These are phyloP conservation scores for Fomitopsis palustris DNA, from an alignment of 1,284 basidiomycete species.

Conservation along the genomic window DNA sequence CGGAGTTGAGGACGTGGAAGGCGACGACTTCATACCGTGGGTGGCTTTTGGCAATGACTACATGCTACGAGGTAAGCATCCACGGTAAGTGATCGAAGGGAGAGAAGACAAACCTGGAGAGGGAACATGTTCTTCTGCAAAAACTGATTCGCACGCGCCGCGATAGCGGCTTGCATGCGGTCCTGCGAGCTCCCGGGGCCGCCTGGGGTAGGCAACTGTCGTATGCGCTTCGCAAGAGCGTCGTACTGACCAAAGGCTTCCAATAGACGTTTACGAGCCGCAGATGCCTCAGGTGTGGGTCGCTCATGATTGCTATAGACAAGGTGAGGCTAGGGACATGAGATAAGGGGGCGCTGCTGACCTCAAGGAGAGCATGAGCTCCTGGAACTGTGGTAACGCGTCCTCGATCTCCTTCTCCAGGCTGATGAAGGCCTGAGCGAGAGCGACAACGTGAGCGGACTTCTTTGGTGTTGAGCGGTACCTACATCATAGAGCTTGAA, in stretches of 20 bases:
- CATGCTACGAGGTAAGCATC: conserved; percentile 6
- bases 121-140: conserved; percentile 88
- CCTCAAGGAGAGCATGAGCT: conserved; percentile 55
- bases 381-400: conserved; percentile 68
- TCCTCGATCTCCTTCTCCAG: conserved; percentile 80
- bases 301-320: conserved; percentile 50
- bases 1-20: conserved; percentile 17
- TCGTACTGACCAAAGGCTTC: conserved; percentile 89
- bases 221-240: conserved; percentile 81
- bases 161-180: conserved; percentile 79
- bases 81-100: not conserved
- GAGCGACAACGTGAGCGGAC: not conserved
- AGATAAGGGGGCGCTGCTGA: conserved; percentile 19
- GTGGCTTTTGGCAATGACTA: conserved; percentile 63
- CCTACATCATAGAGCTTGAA: conserved; percentile 68
- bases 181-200: conserved; percentile 74
- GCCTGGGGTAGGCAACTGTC: conserved; percentile 58
- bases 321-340: conserved; percentile 1
- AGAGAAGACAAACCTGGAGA: conserved; percentile 52
- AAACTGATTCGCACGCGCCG: conserved; percentile 76
- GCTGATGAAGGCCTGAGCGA: conserved; percentile 56
- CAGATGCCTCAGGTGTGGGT: conserved; percentile 65
- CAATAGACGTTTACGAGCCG: conserved; percentile 75
- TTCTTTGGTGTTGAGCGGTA: conserved; percentile 1
- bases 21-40: conserved; percentile 23